Evolutionary conservation across 352 stramenopile genomes (phyloP).

Genomic region (Phytopythium helicoides): DNA sequence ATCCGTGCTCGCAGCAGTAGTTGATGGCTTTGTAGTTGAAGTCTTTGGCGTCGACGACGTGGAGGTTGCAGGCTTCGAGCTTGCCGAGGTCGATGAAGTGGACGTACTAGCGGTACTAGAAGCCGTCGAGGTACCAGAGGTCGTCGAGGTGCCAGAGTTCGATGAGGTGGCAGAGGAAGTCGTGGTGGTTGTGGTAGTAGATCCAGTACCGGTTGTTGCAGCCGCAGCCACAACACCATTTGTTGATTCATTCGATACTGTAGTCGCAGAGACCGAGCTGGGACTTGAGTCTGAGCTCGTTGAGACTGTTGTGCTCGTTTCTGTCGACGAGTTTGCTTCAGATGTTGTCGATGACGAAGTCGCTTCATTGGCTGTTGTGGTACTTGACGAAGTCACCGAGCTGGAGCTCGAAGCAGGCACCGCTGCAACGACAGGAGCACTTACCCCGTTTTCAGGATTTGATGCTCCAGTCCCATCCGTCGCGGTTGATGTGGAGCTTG

Average conservation of each 20-base stretch:
- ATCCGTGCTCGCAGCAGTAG: constrained; percentile 6
- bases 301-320: constrained; percentile 1
- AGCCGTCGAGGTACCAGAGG: background rate
- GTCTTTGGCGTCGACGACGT: constrained; percentile 3
- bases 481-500: background rate
- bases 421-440: constrained; percentile 3
- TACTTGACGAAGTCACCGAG: constrained; percentile 3
- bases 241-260: background rate
- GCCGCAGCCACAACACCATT: background rate
- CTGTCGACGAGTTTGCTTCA: background rate
- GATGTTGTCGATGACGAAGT: background rate
- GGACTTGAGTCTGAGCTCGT: no score
- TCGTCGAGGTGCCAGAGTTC: no score
- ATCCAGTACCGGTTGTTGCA: background rate
- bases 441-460: background rate
- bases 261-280: background rate
- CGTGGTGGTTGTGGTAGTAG: background rate
- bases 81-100: constrained; percentile 12
- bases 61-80: constrained; percentile 6
- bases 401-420: background rate
- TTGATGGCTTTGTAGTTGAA: background rate
- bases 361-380: background rate
- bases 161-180: no score
- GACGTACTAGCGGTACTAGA: background rate
- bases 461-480: background rate